Conservation (phyloP, 257 asterid genomes). For the Vinca minor region DNA sequence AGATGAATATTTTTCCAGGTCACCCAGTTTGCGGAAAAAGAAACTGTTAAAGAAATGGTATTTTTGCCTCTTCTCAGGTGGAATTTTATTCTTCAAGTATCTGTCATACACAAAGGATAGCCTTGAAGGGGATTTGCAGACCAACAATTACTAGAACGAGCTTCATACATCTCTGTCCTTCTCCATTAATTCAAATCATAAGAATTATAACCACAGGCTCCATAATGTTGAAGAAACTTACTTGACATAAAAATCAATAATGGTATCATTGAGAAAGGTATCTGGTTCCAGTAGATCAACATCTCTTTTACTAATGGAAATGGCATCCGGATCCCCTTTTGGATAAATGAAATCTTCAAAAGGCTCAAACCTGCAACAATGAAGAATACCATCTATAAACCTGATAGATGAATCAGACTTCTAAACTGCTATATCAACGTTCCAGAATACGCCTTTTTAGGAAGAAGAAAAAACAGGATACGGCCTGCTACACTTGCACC, state of each 20-base stretch:
- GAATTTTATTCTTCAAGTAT: conserved; percentile 57
- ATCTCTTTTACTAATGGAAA: conserved; percentile 78
- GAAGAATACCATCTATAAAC: conserved; percentile 8
- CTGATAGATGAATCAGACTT: not conserved
- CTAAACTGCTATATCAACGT: not conserved
- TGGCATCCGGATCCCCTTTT: conserved; percentile 86
- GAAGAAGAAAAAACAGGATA: too few relatives aligned
- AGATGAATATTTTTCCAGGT: conserved; percentile 88
- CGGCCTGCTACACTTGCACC: not conserved
- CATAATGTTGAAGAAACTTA: conserved; percentile 32
- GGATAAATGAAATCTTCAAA: conserved; percentile 86
- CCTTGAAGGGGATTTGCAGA: not conserved
- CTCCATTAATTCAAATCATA: not conserved
- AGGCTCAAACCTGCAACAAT: conserved; percentile 56
- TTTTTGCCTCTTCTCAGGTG: conserved; percentile 41
- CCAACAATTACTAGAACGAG: too few relatives aligned
- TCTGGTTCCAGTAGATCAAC: conserved; percentile 79
- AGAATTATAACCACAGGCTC: too few relatives aligned
- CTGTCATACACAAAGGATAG: conserved; percentile 38
- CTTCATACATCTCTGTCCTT: not conserved
- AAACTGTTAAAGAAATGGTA: conserved; percentile 90
- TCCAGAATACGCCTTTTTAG: not conserved
- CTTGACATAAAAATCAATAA: conserved; percentile 89
- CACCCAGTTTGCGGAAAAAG: conserved; percentile 89
- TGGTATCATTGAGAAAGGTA: conserved; percentile 82